phyloP scores from a whole-genome alignment of 345 rosid species.

The Eucalyptus camaldulensis region DNA sequence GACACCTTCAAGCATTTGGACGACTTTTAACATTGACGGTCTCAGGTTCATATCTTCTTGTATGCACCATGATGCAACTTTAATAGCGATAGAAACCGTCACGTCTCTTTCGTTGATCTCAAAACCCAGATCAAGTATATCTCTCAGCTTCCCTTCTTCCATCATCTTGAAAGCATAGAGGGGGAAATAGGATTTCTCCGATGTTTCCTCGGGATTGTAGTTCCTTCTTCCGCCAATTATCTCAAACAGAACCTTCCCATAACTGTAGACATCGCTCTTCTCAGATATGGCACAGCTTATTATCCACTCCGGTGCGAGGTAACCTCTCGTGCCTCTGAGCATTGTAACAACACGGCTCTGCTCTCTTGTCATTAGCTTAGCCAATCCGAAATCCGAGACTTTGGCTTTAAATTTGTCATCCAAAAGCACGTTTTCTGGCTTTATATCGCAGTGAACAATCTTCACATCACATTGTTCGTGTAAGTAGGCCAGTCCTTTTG shows the following conservation, averaged over 20 bases:
- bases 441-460: slow-evolving; percentile 81
- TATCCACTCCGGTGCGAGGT: slow-evolving; percentile 90
- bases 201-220: slow-evolving; percentile 45
- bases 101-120: slow-evolving; percentile 23
- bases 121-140: slow-evolving; percentile 52
- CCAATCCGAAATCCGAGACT: slow-evolving; percentile 87
- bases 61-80: slow-evolving; percentile 81
- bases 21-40: slow-evolving; percentile 73
- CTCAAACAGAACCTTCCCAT: slow-evolving; percentile 74
- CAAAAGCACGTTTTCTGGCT: slow-evolving; percentile 83
- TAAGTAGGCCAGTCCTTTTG: slow-evolving; percentile 80
- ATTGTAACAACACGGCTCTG: slow-evolving; percentile 89
- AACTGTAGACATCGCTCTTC: slow-evolving; percentile 88
- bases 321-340: slow-evolving; percentile 82
- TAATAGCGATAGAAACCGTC: slow-evolving; percentile 32
- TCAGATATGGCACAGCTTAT: slow-evolving; percentile 87
- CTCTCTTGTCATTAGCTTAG: slow-evolving; percentile 84
- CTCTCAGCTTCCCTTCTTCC: slow-evolving; percentile 68
- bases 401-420: slow-evolving; percentile 67
- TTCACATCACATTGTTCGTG: slow-evolving; percentile 81
- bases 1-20: slow-evolving; percentile 92
- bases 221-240: slow-evolving; percentile 77
- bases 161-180: slow-evolving; percentile 82
- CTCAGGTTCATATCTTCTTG: slow-evolving; percentile 81
- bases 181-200: slow-evolving; percentile 76